Evolutionary conservation across 768 basidiomycete genomes (phyloP), one percentile per base, ranked within the genome.

Genomic region (Suillus weaverae): DNA sequence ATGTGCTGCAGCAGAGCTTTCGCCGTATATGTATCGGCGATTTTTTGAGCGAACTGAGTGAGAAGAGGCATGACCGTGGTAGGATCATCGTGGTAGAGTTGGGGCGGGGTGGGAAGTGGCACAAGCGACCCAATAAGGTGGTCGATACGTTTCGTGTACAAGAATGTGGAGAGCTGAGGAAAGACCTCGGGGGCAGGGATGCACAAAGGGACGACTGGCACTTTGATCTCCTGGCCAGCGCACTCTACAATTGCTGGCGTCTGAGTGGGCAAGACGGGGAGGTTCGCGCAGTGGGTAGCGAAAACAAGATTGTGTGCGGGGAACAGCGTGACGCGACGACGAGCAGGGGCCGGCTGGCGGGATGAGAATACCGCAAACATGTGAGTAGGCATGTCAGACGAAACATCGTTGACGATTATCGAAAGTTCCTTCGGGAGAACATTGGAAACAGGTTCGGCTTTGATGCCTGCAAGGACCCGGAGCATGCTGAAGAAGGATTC

Each of bases 141-240:
- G 59, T 79, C 78, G 33, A 87, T 79, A 66, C 85, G 83, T 71
- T 89, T 87, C 33, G 83, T 84, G 78, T 94, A 92, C 68, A 94
- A 80, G 79, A 84, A 92, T 0, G 80, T 74, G 68, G 87, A 86
- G 10, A 94, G 80, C 38, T 86, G 75, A 10, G 85, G 77, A 77
- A 92, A 93, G 0, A 90, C 85, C 2, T 84, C 82, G 0, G 90
- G 86, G 2, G 89, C 88, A 2, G 92, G 92, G 14, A 94, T 81
- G 48, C 84, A 80, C 69, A 94, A 76, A 2, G 87, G 88, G 14
- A 92, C 80, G 20, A 94, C 84, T 26, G 92, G 91, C 5, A 94
- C 33, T 1, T 69, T 66, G 0, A 75, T 38, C 2, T 68, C 69
- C 14, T 72, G 67, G 8, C 75, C 76, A 2, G 63, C n/a, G 0